A percentile compares a stretch with the other conserved stretches of the same genome.
Conservation (phyloP, 2,329 filamentous ascomycete species). For the Bipolaris bicolor region DNA sequence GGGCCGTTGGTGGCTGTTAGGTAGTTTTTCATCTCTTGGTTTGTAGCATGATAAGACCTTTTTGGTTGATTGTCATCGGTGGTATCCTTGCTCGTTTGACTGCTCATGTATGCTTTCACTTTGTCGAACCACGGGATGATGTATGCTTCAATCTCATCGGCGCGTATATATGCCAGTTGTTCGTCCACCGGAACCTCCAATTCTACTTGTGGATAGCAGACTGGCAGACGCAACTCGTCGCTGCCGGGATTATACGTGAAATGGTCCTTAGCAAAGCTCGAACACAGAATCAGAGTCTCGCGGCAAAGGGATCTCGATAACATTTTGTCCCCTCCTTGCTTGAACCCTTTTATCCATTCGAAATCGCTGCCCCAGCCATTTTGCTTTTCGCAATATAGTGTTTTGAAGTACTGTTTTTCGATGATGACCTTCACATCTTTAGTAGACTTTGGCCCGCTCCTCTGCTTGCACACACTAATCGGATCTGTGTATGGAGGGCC, state of each 20-base stretch:
- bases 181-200: background rate
- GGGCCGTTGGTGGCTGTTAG: background rate
- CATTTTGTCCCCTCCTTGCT: no score
- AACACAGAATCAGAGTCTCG: constrained; percentile 17
- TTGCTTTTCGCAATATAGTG: background rate
- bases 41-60: background rate
- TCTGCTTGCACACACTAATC: constrained; percentile 5
- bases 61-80: background rate
- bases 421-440: constrained; percentile 10
- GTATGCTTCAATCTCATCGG: constrained; percentile 11
- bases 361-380: constrained; percentile 1
- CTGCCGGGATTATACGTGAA: constrained; percentile 17
- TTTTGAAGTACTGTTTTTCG: constrained; percentile 7
- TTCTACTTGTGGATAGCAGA: constrained; percentile 8
- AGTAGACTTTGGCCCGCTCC: background rate
- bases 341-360: background rate
- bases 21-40: background rate
- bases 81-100: background rate
- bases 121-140: constrained; percentile 26
- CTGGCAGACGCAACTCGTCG: constrained; percentile 17
- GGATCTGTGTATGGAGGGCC: constrained; percentile 7
- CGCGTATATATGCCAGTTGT: constrained; percentile 20
- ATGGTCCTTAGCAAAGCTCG: constrained; percentile 18
- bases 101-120: constrained; percentile 4
- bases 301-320: constrained; percentile 12